Evolutionary conservation across 169 alveolate species (phyloP).

Genomic region (Cryptosporidium meleagridis): DNA sequence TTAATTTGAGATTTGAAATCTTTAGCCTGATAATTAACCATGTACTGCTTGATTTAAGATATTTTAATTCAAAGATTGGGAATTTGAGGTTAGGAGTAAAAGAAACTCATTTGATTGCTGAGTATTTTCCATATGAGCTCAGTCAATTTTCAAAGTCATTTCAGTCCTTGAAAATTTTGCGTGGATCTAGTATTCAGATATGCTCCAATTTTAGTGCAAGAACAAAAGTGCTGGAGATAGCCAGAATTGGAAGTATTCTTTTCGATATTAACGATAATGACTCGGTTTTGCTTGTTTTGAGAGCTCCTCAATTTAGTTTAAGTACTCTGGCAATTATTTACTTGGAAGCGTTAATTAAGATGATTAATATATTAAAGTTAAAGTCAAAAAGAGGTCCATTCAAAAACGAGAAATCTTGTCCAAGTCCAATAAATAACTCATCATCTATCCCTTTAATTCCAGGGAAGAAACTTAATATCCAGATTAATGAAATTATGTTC

Average conservation of each 20-base stretch:
- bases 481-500: background rate
- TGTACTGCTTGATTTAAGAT: background rate
- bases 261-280: background rate
- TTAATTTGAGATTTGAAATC: conserved; percentile 33
- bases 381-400: background rate
- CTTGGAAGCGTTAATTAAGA: conserved; percentile 3
- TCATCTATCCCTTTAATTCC: background rate
- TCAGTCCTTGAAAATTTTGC: background rate
- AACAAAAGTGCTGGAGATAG: conserved; percentile 3
- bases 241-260: background rate
- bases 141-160: conserved; percentile 7
- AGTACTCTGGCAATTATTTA: conserved; percentile 2
- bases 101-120: conserved; percentile 1
- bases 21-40: conserved; percentile 26
- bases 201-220: background rate
- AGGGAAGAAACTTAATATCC: conserved; percentile 6
- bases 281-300: background rate
- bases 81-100: background rate
- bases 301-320: background rate
- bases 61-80: background rate
- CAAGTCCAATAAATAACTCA: background rate
- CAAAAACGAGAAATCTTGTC: background rate
- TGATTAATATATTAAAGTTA: background rate
- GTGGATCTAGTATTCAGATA: conserved; percentile 13
- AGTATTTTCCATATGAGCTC: conserved; percentile 13